Evolutionary conservation across 305 asterid species (phyloP), one percentile per base, ranked within the genome.

Genomic region (Solanum hybrid): DNA sequence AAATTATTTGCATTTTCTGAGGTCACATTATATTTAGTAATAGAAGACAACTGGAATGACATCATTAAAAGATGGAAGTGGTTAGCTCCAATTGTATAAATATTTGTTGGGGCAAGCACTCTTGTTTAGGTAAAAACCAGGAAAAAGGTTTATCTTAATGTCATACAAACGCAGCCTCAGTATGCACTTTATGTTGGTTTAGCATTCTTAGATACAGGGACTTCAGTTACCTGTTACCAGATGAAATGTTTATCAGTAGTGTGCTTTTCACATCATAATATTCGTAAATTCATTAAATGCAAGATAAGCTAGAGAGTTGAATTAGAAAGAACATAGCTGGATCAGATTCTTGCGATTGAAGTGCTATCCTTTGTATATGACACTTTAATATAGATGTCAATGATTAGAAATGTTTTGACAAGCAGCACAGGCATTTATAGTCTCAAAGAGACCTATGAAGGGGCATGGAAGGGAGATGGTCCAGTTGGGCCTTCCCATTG

Each of bases 391-490:
- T 88, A 89, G 71, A 80, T 91, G 40, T 36, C 89, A 85, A 39
- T 88, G 69, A 87, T 86, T 84, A 57, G 40, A 84, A 84, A 46
- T 88, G 16, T 79, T 77, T 73, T 88, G 90, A 90, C 81, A 92
- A 92, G 90, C 95, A 97, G 99, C 97, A 34, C 97, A 94, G 91
- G 92, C 96, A 86, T 97, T 94, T 93, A 89, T 94, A 83, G 76
- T 91, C 92, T 92, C 95, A 61, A 96, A 92, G 95, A 94, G 96
- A 90, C 98, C 99, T 77, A 93, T 92, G 95, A 95, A 91, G 90
- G 98, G 98, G 89, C 98, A 95, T 91, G 99, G 99, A 90, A 95
- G 99, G 92, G 99, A 96, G 95, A 94, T 92, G 95, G 94, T 97
- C 92, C 98, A 95, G 90, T 92, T 97, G 83, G 98, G 98, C 81